phyloP scores from a whole-genome alignment of 345 rosid species.

The Lepidium sativum region DNA sequence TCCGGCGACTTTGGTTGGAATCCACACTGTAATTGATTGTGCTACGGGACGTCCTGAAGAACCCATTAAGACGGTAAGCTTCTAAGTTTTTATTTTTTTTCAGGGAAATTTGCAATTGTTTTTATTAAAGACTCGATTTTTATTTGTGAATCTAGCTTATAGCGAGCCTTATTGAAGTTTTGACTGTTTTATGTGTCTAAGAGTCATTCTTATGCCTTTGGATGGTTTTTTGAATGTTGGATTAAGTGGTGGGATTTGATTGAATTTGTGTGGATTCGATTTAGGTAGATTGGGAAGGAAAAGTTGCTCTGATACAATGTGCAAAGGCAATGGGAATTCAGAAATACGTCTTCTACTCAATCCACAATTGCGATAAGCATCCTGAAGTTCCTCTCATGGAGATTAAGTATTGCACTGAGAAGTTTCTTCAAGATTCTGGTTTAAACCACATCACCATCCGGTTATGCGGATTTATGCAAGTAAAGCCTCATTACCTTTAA shows the following conservation, averaged over 20 bases:
- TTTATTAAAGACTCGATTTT: too few species aligned
- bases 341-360: slow-evolving; percentile 79
- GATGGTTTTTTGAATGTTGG: not conserved
- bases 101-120: not conserved
- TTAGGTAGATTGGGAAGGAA: slow-evolving; percentile 99
- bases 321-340: slow-evolving; percentile 99
- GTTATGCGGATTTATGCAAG: slow-evolving; percentile 95
- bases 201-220: not conserved
- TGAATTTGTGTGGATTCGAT: slow-evolving; percentile 33
- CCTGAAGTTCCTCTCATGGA: slow-evolving; percentile 97
- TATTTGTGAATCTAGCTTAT: too few species aligned
- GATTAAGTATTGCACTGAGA: slow-evolving; percentile 93
- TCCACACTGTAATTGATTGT: slow-evolving; percentile 86
- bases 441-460: slow-evolving; percentile 57
- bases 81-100: not conserved
- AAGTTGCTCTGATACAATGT: slow-evolving; percentile 93
- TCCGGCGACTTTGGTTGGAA: slow-evolving; percentile 89
- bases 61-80: slow-evolving; percentile 74
- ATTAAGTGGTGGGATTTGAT: not conserved
- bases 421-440: slow-evolving; percentile 76
- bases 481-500: slow-evolving; percentile 25
- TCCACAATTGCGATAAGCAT: slow-evolving; percentile 96
- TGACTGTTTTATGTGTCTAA: not conserved
- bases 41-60: slow-evolving; percentile 99
- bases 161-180: not conserved